phyloP scores from a whole-genome alignment of 2,329 filamentous ascomycete genomes.

The Exophiala sp. region DNA sequence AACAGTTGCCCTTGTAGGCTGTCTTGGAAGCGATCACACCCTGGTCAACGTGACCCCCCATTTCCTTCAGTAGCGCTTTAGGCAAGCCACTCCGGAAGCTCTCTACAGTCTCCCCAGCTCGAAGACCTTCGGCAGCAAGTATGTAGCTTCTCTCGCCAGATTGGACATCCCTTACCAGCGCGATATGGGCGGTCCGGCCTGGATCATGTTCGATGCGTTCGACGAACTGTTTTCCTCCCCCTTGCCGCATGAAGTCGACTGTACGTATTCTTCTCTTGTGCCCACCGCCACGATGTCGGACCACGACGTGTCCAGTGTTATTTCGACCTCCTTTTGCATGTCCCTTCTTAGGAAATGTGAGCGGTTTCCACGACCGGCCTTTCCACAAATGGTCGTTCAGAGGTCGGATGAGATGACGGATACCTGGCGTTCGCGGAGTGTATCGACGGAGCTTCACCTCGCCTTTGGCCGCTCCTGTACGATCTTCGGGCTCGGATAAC shows the following conservation, averaged over 20 bases:
- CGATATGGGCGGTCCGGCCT: constrained; percentile 87
- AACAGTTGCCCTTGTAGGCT: constrained; percentile 87
- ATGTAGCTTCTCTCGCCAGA: constrained; percentile 83
- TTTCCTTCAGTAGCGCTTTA: constrained; percentile 76
- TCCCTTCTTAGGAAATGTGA: constrained; percentile 91
- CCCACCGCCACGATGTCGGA: constrained; percentile 89
- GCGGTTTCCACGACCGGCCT: constrained; percentile 72
- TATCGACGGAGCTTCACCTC: constrained; percentile 70
- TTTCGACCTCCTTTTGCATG: constrained; percentile 92
- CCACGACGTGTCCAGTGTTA: constrained; percentile 76
- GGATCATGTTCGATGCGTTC: constrained; percentile 97
- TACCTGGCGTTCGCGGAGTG: constrained; percentile 86
- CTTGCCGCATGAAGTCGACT: constrained; percentile 79
- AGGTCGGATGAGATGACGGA: constrained; percentile 84
- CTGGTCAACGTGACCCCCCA: constrained; percentile 90
- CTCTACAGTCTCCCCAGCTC: constrained; percentile 85
- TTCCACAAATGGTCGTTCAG: constrained; percentile 98
- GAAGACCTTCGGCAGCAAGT: constrained; percentile 88
- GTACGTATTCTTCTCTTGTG: constrained; percentile 87
- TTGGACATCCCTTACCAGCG: constrained; percentile 71
- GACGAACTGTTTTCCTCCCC: constrained; percentile 78
- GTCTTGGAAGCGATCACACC: constrained; percentile 95
- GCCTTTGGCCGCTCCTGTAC: constrained; percentile 31
- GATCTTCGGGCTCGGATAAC: constrained; percentile 15
- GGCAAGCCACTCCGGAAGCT: constrained; percentile 91